phyloP scores from a whole-genome alignment of 805 yeast genomes.

The Candida caryicola region DNA sequence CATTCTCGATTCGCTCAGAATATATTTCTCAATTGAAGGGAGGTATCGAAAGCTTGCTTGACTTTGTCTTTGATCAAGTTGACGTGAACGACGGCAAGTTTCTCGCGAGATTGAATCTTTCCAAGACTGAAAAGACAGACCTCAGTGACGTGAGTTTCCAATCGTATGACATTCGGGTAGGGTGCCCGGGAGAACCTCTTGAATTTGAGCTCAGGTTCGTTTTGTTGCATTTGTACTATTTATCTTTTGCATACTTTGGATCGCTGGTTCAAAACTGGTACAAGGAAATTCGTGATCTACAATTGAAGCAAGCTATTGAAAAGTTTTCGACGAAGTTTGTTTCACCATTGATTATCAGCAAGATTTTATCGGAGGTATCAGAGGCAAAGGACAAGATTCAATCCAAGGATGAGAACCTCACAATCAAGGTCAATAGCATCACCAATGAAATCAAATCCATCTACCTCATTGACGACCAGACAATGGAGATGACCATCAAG shows the following conservation, averaged over 20 bases:
- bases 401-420: conserved; percentile 43
- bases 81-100: conserved; percentile 31
- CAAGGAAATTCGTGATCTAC: conserved; percentile 63
- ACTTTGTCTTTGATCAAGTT: conserved; percentile 54
- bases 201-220: conserved; percentile 38
- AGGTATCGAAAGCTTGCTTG: conserved; percentile 49
- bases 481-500: conserved; percentile 71
- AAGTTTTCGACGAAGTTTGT: conserved; percentile 57
- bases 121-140: neutral
- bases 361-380: conserved; percentile 54
- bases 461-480: conserved; percentile 83
- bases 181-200: conserved; percentile 19
- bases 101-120: conserved; percentile 15
- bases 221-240: conserved; percentile 50
- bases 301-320: conserved; percentile 58
- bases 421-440: conserved; percentile 58
- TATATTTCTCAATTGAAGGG: conserved; percentile 57
- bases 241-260: conserved; percentile 50
- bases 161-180: conserved; percentile 18
- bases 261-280: conserved; percentile 67
- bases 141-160: conserved; percentile 18
- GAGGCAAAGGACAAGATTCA: conserved; percentile 33
- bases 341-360: conserved; percentile 60
- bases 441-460: conserved; percentile 68
- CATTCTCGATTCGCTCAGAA: conserved; percentile 59